A percentile compares a stretch with the other conserved stretches of the same genome.
Conservation (phyloP, 2,329 filamentous ascomycete genomes). For the Penicillium aurantiogriseum region DNA sequence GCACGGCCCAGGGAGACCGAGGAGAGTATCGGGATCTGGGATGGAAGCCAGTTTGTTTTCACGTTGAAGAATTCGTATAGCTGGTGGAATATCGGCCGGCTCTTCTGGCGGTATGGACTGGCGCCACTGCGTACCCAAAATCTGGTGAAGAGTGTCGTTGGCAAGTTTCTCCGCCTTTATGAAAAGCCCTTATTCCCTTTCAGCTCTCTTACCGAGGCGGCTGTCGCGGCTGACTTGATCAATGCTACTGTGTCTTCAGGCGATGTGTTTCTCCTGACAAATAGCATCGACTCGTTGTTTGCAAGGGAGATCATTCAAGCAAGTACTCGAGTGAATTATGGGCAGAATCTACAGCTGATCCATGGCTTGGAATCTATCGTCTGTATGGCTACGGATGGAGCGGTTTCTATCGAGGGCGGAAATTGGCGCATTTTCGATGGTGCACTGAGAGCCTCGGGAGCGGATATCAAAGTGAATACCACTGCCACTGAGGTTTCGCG, state of each 20-base stretch:
- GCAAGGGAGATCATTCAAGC: constrained; percentile 82
- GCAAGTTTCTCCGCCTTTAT: constrained; percentile 76
- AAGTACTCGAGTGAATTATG: constrained; percentile 90
- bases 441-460: constrained; percentile 68
- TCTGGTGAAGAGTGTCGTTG: constrained; percentile 69
- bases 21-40: constrained; percentile 74
- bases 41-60: constrained; percentile 73
- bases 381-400: constrained; percentile 84
- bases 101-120: constrained; percentile 82
- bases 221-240: constrained; percentile 65
- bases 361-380: constrained; percentile 90
- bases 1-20: constrained; percentile 47
- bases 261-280: constrained; percentile 65
- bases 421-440: constrained; percentile 93
- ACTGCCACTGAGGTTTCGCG: constrained; percentile 61
- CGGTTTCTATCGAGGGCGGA: constrained; percentile 74
- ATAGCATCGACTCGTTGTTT: constrained; percentile 67
- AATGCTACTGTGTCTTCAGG: constrained; percentile 69
- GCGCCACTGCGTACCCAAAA: constrained; percentile 71
- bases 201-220: constrained; percentile 66
- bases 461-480: constrained; percentile 64
- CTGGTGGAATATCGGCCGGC: constrained; percentile 78
- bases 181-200: constrained; percentile 82
- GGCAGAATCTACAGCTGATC: constrained; percentile 79
- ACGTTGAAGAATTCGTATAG: constrained; percentile 59